Conservation (phyloP, 306 rosid genomes). For the cucumber (Cucumis sativus) region DNA sequence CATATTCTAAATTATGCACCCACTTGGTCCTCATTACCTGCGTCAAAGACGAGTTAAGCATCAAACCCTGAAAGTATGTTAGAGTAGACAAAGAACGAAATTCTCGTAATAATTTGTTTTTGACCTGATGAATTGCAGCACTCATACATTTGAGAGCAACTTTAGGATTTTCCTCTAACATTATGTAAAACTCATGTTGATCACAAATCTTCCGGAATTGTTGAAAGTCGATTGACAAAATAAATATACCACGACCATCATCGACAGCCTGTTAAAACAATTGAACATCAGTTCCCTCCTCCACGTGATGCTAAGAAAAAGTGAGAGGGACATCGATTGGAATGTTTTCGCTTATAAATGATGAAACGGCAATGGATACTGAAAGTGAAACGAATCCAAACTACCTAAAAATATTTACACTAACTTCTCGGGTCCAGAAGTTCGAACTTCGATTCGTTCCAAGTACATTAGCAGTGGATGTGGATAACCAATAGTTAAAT, state of each 20-base stretch:
- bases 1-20: conserved; percentile 33
- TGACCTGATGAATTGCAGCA: conserved; percentile 70
- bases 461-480: background rate
- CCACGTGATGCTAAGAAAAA: background rate
- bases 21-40: conserved; percentile 43
- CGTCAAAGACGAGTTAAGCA: conserved; percentile 13
- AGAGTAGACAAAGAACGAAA: background rate
- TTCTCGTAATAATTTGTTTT: background rate
- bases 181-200: conserved; percentile 31
- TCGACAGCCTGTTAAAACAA: conserved; percentile 4
- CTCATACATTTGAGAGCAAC: conserved; percentile 59
- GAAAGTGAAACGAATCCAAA: background rate
- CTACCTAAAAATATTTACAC: background rate
- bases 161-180: conserved; percentile 61
- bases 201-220: conserved; percentile 35
- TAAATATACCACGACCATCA: conserved; percentile 32
- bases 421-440: background rate
- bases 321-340: background rate
- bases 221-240: conserved; percentile 55
- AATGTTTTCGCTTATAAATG: background rate
- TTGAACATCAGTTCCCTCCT: background rate
- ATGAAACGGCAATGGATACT: background rate
- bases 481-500: too few species aligned
- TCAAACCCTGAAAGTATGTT: conserved; percentile 1
- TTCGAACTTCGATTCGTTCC: background rate